phyloP scores from a whole-genome alignment of 2,329 filamentous ascomycete genomes.

The Rhynchosporium secalis region DNA sequence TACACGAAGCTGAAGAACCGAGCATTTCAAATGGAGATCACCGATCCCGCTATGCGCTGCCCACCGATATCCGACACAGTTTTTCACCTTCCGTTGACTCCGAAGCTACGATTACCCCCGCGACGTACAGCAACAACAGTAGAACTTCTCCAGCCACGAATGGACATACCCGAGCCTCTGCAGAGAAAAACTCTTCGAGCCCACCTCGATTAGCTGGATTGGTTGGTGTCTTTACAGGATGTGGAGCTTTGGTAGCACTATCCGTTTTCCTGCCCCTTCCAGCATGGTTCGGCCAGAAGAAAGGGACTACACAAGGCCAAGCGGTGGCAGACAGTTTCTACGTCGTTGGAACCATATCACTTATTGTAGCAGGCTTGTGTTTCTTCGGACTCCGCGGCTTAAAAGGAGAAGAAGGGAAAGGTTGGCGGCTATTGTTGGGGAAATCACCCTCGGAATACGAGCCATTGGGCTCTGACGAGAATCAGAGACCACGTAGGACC shows the following conservation, averaged over 20 bases:
- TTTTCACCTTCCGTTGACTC: constrained; percentile 69
- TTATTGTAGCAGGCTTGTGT: constrained; percentile 72
- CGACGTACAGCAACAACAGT: constrained; percentile 45
- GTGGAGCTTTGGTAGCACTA: constrained; percentile 84
- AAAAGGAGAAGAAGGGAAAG: constrained; percentile 76
- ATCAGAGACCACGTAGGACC: constrained; percentile 2
- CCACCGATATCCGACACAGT: constrained; percentile 52
- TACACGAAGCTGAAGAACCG: constrained; percentile 11
- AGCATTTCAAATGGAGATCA: constrained; percentile 29
- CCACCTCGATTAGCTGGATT: constrained; percentile 73
- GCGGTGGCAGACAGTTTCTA: constrained; percentile 87
- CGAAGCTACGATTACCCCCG: constrained; percentile 73
- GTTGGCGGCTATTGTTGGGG: constrained; percentile 60
- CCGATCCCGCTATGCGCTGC: constrained; percentile 24
- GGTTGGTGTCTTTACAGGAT: constrained; percentile 90
- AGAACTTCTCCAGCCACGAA: constrained; percentile 17
- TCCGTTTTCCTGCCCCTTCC: constrained; percentile 83
- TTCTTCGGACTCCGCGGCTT: constrained; percentile 72
- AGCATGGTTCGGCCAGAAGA: constrained; percentile 69
- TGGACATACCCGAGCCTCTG: constrained; percentile 22
- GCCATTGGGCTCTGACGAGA: constrained; percentile 13
- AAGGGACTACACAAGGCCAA: constrained; percentile 69
- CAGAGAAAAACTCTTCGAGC: constrained; percentile 44
- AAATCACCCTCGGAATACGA: constrained; percentile 27
- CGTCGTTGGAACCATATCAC: constrained; percentile 71